Evolutionary conservation across 208 protist species (phyloP), one percentile per base, ranked within the genome.

Genomic region (Wallacemonas sp.): DNA sequence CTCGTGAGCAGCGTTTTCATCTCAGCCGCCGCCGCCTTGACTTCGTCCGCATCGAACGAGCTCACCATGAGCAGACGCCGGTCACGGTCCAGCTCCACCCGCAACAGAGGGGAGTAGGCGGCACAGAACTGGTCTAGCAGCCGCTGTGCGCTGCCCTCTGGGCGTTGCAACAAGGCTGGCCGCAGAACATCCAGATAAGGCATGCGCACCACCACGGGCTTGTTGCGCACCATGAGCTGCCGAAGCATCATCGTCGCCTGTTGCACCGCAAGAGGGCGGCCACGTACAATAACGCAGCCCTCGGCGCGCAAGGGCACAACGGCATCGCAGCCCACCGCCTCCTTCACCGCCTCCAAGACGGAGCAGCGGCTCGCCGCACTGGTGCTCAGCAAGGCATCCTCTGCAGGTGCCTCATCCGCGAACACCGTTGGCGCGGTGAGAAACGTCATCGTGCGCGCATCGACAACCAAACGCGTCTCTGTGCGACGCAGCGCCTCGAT

Each of bases 41-140:
- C 73, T 22, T 76, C 73, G 27, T 71, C 52, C 37, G 45, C 38
- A 42, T 76, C 50, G 39, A 68, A 68, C 8, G 74, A 76, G 57
- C 59, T 77, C 21, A 88, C 68, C 8, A 63, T 33, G 9, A 83
- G 34, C 4, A 59, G 39, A 41, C 66, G 52, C 19, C 42, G 41
- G 13, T 53, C 58, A 36, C 73, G 76, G 48, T 81, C 74, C n/a
- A 83, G 48, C n/a, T 83, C 76, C 36, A 87, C 61, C 45, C 67
- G 76, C 27, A 84, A 57, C 12, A 77, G 46, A 1, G 67, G 45
- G 15, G 74, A 66, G 62, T 73, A 76, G 8, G 46, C 46, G 2
- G 46, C 13, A 13, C 46, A 57, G 13, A 88, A 44, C 52, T 77
- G 54, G 12, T 69, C 65, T 1, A 88, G 54, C 29, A 81, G 33